Conservation (phyloP, 257 asterid genomes). For the Solanum dulcamara region DNA sequence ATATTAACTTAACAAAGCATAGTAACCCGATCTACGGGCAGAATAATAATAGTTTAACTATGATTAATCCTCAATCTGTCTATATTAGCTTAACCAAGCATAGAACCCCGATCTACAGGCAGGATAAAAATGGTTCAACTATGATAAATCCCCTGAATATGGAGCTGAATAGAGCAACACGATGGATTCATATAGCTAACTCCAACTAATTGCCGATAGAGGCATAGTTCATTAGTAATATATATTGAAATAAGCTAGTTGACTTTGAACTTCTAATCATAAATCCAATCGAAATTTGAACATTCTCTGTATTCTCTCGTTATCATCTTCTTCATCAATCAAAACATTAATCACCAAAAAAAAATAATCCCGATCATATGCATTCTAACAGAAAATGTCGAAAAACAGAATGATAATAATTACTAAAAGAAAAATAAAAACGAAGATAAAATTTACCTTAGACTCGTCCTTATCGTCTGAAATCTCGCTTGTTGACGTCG, state of each 20-base stretch:
- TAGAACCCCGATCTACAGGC: neutral
- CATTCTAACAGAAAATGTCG: neutral
- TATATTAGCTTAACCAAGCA: neutral
- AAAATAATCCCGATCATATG: neutral
- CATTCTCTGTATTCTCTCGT: neutral
- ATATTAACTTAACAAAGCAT: neutral
- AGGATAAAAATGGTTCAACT: neutral
- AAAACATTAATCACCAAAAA: neutral
- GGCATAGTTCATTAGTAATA: neutral
- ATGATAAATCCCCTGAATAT: neutral
- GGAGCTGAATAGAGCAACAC: neutral
- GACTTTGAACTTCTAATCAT: neutral
- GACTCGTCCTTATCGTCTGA: slow-evolving; percentile 29
- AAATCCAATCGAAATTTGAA: neutral
- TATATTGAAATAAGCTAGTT: neutral
- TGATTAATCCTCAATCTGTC: neutral
- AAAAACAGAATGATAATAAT: neutral
- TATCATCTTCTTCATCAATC: neutral
- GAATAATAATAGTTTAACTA: neutral
- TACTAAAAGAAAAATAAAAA: neutral
- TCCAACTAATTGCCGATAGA: neutral
- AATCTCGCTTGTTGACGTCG: slow-evolving; percentile 34
- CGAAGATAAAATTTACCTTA: slow-evolving; percentile 29
- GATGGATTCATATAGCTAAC: neutral
- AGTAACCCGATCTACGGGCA: neutral